phyloP scores from a whole-genome alignment of 2,329 filamentous ascomycete species.

The Colletotrichum lupini region DNA sequence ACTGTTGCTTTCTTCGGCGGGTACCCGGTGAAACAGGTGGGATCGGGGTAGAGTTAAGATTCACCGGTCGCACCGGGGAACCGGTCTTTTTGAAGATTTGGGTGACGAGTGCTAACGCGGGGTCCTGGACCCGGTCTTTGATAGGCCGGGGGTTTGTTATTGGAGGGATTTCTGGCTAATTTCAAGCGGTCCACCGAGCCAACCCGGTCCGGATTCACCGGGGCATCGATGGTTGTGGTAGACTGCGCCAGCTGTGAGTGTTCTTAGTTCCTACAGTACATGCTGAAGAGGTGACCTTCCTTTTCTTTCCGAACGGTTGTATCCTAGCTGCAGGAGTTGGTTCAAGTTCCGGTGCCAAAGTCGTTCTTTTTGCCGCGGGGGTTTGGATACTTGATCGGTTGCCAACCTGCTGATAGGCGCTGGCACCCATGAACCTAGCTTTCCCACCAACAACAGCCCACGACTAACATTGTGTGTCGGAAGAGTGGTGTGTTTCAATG shows the following conservation, averaged over 20 bases:
- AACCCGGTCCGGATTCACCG: constrained; percentile 30
- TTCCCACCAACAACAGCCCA: neutral
- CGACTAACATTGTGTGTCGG: neutral
- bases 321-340: neutral
- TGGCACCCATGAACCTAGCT: constrained; percentile 25
- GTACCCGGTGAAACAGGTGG: constrained; percentile 20
- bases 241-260: neutral
- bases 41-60: constrained; percentile 1
- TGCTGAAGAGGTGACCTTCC: neutral
- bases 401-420: constrained; percentile 11
- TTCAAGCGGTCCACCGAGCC: constrained; percentile 15
- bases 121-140: constrained; percentile 14
- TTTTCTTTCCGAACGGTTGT: neutral
- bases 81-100: constrained; percentile 19
- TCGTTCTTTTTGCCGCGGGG: neutral
- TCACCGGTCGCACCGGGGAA: constrained; percentile 33
- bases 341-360: neutral
- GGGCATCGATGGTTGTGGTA: neutral
- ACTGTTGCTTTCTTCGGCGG: constrained; percentile 2
- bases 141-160: constrained; percentile 22
- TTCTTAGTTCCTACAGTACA: neutral
- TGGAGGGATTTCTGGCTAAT: constrained; percentile 23
- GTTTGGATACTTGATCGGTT: constrained; percentile 29
- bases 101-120: neutral
- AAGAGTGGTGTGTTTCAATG: neutral